Conservation (phyloP, 73 alveolate species). For the Diophrys sp. region DNA sequence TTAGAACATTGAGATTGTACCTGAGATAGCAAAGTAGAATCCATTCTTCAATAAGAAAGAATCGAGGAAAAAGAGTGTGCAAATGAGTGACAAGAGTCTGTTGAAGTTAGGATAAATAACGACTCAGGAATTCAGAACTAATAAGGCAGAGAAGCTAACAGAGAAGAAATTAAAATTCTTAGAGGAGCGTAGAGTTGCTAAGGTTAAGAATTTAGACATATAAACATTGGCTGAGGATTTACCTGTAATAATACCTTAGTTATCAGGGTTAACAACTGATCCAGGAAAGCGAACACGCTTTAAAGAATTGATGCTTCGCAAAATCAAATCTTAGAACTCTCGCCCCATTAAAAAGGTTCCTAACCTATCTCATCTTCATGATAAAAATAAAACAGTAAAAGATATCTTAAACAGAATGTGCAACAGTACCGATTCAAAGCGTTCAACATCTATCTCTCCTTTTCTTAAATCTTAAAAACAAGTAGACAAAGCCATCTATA, state of each 20-base stretch:
- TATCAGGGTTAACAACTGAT: too few relatives aligned
- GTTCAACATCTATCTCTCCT: neutral
- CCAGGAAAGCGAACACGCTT: neutral
- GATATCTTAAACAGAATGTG: neutral
- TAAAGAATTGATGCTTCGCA: neutral
- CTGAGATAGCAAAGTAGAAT: neutral
- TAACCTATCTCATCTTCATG: neutral
- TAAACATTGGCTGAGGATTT: neutral
- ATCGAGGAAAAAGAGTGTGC: neutral
- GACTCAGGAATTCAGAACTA: neutral
- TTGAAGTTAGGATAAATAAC: neutral
- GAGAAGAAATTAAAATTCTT: too few relatives aligned
- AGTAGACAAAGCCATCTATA: neutral
- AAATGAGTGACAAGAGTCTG: neutral
- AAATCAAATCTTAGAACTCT: neutral
- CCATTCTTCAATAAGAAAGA: constrained; percentile 4
- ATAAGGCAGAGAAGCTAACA: neutral
- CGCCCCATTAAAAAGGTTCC: too few relatives aligned
- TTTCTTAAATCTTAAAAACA: too few relatives aligned
- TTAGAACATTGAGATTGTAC: constrained; percentile 3
- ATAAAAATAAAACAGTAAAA: neutral
- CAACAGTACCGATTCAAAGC: neutral
- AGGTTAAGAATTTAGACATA: neutral
- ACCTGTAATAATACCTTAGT: neutral
- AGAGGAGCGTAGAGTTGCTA: neutral